Base-by-base conservation (phyloP, 1,139 yeast species). In the Lizanozyma gosingica region DNA sequence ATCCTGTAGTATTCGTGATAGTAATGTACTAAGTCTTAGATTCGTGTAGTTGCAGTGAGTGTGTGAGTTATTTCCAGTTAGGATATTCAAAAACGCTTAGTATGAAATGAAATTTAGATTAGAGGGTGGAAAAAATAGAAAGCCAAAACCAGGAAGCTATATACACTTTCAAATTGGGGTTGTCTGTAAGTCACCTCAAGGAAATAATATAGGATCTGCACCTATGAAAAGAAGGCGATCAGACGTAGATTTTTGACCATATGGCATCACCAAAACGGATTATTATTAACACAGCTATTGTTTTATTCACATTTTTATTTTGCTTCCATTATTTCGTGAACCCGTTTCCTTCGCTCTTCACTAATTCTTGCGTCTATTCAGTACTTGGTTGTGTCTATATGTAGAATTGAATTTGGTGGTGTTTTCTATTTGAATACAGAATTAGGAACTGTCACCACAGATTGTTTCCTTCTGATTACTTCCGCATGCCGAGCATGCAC, bases 211-310 rank as follows among this genome's bases (percentile, higher is more conserved):
- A n/a, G n/a, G n/a, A n/a, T n/a, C n/a, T n/a, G n/a, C n/a, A n/a
- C n/a, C n/a, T n/a, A n/a, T n/a, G n/a, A n/a, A n/a, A n/a, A n/a
- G n/a, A n/a, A n/a, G n/a, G 9, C 29, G 11, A 6, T 22, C 29
- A 11, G 29, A 6, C 29, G 11, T 22, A 22, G 29, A 22, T 22
- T 22, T 11, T 22, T 11, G 9, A 22, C 11, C 29, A 22, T 22
- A 22, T 22, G 9, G 14, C 37, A 29, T 29, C 37, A 36, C 32
- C 37, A 14, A 22, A n/a, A 22, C 18, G 4, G 37, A 33, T 33
- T 22, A 17, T 15, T 3, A 15, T 11, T 18, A 14, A 33, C 37
- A 36, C 18, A 17, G 29, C 37, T 2, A n/a, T 14, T 14, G 17
- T 14, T 14, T 8, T 18, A 14, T 11, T 33, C 14, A 15, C 35